Percentiles rank a stretch among this genome's conserved stretches.
Conservation (phyloP, 768 basidiomycete species). For the Galerina sulciceps region DNA sequence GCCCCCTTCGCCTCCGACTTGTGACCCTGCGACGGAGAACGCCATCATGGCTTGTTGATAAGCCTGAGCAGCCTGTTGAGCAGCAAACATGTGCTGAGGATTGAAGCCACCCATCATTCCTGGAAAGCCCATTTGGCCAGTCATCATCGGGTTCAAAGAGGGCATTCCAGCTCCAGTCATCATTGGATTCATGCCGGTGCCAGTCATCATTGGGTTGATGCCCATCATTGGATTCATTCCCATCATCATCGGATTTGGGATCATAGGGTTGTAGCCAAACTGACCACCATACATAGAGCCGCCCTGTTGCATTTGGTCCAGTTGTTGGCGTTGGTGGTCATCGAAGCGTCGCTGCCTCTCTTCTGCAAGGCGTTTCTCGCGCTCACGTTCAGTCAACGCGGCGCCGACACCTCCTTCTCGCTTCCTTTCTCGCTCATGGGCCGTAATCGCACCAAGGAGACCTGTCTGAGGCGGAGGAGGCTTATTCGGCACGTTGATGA, state of each 20-base stretch:
- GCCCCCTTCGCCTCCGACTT: constrained; percentile 62
- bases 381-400: constrained; percentile 91
- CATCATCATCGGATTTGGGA: constrained; percentile 74
- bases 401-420: constrained; percentile 96
- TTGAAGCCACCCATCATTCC: constrained; percentile 64
- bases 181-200: constrained; percentile 46
- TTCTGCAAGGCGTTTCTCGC: constrained; percentile 90
- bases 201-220: constrained; percentile 53
- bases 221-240: constrained; percentile 54
- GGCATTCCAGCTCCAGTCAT: constrained; percentile 44
- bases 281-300: constrained; percentile 72
- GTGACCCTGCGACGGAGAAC: constrained; percentile 76
- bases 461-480: constrained; percentile 96
- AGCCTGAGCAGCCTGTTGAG: constrained; percentile 83
- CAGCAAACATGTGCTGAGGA: constrained; percentile 85
- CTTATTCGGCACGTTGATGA: constrained; percentile 95
- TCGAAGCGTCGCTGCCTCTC: constrained; percentile 93
- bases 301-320: constrained; percentile 88
- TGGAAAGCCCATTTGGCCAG: constrained; percentile 54
- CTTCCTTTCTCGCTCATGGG: constrained; percentile 92
- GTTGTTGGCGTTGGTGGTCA: constrained; percentile 85
- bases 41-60: constrained; percentile 92
- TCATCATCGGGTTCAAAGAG: constrained; percentile 56
- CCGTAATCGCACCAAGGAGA: constrained; percentile 93
- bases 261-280: constrained; percentile 69